Evolutionary conservation across 805 yeast species (phyloP).

Genomic region (Hanseniaspora nectarophila): DNA sequence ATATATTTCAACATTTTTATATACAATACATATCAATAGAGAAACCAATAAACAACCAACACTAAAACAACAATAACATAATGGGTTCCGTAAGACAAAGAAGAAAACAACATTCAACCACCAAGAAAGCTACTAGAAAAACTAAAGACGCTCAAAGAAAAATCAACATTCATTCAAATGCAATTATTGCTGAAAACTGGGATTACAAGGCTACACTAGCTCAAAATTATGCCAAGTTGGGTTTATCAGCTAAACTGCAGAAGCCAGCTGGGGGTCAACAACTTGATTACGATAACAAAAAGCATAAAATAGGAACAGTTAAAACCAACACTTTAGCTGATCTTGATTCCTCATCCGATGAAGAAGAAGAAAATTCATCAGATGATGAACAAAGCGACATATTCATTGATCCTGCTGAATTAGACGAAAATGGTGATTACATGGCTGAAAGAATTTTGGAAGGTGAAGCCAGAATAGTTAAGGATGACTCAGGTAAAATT

Average conservation of each 20-base stretch:
- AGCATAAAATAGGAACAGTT: slow-evolving; percentile 29
- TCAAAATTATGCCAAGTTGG: slow-evolving; percentile 78
- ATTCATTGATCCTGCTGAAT: slow-evolving; percentile 20
- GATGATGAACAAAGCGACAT: slow-evolving; percentile 14
- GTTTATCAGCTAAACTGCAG: slow-evolving; percentile 58
- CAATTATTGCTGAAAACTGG: slow-evolving; percentile 84
- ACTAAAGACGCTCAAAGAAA: slow-evolving; percentile 59
- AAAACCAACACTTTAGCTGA: slow-evolving; percentile 21
- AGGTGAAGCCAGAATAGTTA: slow-evolving; percentile 66
- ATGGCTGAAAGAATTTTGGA: slow-evolving; percentile 49
- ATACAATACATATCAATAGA: too few species aligned
- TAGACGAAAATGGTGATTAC: slow-evolving; percentile 28
- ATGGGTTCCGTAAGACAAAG: slow-evolving; percentile 75
- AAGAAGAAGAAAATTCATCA: slow-evolving; percentile 21
- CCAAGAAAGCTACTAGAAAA: slow-evolving; percentile 57
- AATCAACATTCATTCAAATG: slow-evolving; percentile 55
- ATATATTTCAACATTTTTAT: background rate
- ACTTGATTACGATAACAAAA: slow-evolving; percentile 35
- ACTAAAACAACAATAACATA: slow-evolving; percentile 5
- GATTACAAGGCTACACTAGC: slow-evolving; percentile 65
- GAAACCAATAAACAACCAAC: background rate
- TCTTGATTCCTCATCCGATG: slow-evolving; percentile 24
- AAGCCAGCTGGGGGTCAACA: slow-evolving; percentile 74
- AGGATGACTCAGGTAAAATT: slow-evolving; percentile 60
- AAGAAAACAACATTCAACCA: slow-evolving; percentile 65